These are phyloP conservation scores for Chlorella sp. DNA, from an alignment of 139 green algal species.

Conservation along the genomic window DNA sequence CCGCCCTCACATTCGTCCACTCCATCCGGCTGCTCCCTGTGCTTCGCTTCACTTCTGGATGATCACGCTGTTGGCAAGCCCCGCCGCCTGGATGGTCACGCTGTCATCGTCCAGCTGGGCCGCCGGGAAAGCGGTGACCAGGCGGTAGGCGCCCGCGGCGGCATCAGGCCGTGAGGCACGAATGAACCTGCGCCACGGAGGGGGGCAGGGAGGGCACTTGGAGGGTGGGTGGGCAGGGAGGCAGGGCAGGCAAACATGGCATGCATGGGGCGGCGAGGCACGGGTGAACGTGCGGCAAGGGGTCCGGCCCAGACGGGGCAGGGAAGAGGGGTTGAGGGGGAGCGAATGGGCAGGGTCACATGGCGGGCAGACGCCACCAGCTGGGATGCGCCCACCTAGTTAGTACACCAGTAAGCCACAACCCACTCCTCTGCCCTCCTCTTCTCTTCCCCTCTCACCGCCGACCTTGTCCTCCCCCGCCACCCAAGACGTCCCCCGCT, in stretches of 20 bases:
- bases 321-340: too few species aligned
- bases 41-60: conserved; percentile 65
- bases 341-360: too few species aligned
- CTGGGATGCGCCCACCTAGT: neutral
- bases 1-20: too few species aligned
- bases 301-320: too few species aligned
- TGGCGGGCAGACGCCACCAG: too few species aligned
- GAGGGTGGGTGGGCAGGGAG: neutral
- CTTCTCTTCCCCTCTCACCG: neutral
- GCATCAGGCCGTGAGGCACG: conserved; percentile 70
- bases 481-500: neutral
- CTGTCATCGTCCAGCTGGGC: conserved; percentile 69
- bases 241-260: neutral
- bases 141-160: conserved; percentile 47
- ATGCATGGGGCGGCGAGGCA: too few species aligned
- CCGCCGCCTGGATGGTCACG: conserved; percentile 77
- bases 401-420: neutral
- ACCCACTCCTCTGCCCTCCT: neutral
- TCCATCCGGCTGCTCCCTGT: neutral
- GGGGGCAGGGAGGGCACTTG: neutral
- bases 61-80: conserved; percentile 86
- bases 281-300: too few species aligned
- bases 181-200: conserved; percentile 66
- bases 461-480: too few species aligned
- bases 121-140: conserved; percentile 81